Conservation (phyloP, 2,329 filamentous ascomycete species). For the Didymella exigua region DNA sequence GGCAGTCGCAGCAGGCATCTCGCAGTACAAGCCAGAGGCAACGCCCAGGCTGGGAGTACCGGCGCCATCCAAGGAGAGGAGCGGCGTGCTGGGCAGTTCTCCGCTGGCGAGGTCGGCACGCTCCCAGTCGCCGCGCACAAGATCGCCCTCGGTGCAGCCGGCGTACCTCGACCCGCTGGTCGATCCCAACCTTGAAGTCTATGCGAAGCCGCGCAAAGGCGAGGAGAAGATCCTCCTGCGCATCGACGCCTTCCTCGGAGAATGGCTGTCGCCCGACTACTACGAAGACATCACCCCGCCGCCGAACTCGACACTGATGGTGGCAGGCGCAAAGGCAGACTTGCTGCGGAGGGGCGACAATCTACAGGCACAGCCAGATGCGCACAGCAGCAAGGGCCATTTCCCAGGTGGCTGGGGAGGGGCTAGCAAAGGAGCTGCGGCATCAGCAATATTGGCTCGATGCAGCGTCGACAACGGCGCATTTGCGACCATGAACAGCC, state of each 20-base stretch:
- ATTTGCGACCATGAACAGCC: constrained; percentile 39
- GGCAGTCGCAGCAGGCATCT: constrained; percentile 83
- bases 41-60: constrained; percentile 30
- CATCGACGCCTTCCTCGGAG: constrained; percentile 89
- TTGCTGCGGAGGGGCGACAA: constrained; percentile 76
- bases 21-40: constrained; percentile 61
- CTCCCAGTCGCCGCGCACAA: constrained; percentile 17
- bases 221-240: constrained; percentile 61
- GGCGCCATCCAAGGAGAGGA: constrained; percentile 25
- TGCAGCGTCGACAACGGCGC: constrained; percentile 27
- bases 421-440: constrained; percentile 44
- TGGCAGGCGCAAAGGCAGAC: constrained; percentile 86
- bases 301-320: constrained; percentile 83
- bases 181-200: constrained; percentile 46
- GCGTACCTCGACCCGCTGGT: constrained; percentile 41
- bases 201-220: constrained; percentile 41
- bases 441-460: constrained; percentile 17
- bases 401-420: constrained; percentile 63
- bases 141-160: constrained; percentile 30
- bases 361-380: constrained; percentile 53
- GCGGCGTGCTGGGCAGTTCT: constrained; percentile 15
- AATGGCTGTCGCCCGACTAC: constrained; percentile 94
- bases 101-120: constrained; percentile 20
- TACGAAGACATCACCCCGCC: constrained; percentile 92
- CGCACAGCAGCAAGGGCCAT: constrained; percentile 52